Conservation (phyloP, 768 basidiomycete genomes). For the Paxillus ammoniavirescens region DNA sequence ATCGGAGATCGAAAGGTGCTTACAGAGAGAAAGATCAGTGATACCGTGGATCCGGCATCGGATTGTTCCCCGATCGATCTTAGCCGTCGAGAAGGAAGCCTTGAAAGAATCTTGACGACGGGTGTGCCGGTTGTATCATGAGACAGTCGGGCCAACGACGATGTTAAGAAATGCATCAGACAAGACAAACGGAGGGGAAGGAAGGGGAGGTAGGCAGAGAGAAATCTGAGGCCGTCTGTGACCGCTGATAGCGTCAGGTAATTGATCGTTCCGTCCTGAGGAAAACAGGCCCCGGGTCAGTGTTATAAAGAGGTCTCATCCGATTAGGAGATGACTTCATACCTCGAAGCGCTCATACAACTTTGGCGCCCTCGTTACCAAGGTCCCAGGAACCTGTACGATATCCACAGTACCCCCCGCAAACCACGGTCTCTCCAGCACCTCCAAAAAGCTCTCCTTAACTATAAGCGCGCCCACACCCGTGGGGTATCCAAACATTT, state of each 20-base stretch:
- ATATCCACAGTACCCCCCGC: conserved; percentile 81
- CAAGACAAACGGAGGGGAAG: conserved; percentile 73
- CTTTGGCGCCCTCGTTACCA: conserved; percentile 58
- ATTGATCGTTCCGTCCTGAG: conserved; percentile 83
- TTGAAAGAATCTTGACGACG: conserved; percentile 69
- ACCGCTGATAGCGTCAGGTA: conserved; percentile 76
- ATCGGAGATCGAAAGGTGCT: conserved; percentile 17
- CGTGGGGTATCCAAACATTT: conserved; percentile 88
- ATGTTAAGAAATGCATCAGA: conserved; percentile 60
- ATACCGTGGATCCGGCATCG: conserved; percentile 62
- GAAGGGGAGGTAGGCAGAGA: conserved; percentile 77
- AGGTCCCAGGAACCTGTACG: conserved; percentile 75
- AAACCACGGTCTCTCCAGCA: conserved; percentile 76
- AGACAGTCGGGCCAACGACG: conserved; percentile 53
- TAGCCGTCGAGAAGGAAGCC: conserved; percentile 50
- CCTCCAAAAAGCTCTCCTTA: conserved; percentile 61
- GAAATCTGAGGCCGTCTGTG: conserved; percentile 73
- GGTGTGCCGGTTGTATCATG: conserved; percentile 60
- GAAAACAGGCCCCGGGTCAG: conserved; percentile 10
- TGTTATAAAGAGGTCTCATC: background rate
- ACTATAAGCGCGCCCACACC: conserved; percentile 80
- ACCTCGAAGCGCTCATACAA: conserved; percentile 81
- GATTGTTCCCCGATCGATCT: conserved; percentile 62
- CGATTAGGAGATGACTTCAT: conserved; percentile 9
- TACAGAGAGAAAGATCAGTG: conserved; percentile 63